Evolutionary conservation across 805 yeast genomes (phyloP).

Genomic region (Debaryomyces prosopidis): DNA sequence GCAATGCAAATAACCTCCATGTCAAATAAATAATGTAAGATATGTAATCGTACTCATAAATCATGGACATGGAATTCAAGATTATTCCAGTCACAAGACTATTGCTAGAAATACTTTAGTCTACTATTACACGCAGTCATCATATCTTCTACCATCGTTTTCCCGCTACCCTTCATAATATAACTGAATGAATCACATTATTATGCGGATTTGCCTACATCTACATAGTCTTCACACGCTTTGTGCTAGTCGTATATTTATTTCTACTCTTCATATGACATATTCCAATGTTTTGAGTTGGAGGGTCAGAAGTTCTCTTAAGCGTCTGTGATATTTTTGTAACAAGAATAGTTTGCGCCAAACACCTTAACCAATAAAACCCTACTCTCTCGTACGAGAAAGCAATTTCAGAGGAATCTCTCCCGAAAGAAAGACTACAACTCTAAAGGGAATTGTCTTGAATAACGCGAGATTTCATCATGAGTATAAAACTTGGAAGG

Average conservation of each 20-base stretch:
- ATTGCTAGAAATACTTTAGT: not conserved
- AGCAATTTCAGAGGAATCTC: constrained; percentile 37
- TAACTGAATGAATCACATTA: not conserved
- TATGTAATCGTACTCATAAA: constrained; percentile 4
- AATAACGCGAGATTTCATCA: constrained; percentile 63
- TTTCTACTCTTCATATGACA: constrained; percentile 5
- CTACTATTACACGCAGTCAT: not conserved
- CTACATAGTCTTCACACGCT: not conserved
- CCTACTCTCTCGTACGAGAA: constrained; percentile 36
- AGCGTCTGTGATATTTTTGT: constrained; percentile 39
- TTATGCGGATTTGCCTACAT: constrained; percentile 1
- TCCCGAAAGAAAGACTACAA: constrained; percentile 32
- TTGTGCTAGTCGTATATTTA: not conserved
- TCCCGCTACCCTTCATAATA: not conserved
- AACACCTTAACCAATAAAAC: constrained; percentile 47
- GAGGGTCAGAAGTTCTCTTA: constrained; percentile 47
- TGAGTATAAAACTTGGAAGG: constrained; percentile 67
- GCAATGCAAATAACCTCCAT: constrained; percentile 6
- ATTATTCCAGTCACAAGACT: not conserved
- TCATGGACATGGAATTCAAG: not conserved
- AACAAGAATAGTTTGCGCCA: constrained; percentile 52
- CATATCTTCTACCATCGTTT: not conserved
- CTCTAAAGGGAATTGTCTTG: constrained; percentile 44
- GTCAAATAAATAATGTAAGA: not conserved
- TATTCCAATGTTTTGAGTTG: constrained; percentile 2